Conservation (phyloP, 2,329 filamentous ascomycete genomes). For the Diaporthe citri region DNA sequence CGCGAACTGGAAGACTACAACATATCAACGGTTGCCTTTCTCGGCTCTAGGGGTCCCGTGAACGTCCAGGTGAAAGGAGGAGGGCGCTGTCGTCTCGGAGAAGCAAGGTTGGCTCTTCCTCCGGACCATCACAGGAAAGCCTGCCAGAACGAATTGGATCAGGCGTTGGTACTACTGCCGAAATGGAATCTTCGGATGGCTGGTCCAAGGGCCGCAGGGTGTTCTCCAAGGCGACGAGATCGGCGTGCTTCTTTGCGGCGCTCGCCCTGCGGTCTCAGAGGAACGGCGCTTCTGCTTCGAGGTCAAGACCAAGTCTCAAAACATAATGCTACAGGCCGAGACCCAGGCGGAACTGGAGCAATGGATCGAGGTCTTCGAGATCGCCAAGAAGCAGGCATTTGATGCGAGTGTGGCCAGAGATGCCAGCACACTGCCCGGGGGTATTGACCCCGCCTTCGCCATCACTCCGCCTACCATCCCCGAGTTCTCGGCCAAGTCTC, state of each 20-base stretch:
- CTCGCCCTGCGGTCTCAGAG: conserved; percentile 90
- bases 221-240: conserved; percentile 98
- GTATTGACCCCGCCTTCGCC: conserved; percentile 83
- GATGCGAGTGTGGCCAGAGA: conserved; percentile 75
- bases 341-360: conserved; percentile 92
- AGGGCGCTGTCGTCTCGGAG: conserved; percentile 70
- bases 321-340: conserved; percentile 90
- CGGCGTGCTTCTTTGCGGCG: conserved; percentile 92
- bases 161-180: conserved; percentile 96
- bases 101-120: conserved; percentile 97
- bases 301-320: conserved; percentile 96
- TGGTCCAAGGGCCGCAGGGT: conserved; percentile 85
- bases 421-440: conserved; percentile 59
- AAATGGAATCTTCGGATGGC: conserved; percentile 95
- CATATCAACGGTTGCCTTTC: conserved; percentile 87
- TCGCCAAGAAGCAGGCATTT: conserved; percentile 92
- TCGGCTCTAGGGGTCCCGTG: conserved; percentile 78
- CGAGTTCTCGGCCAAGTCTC: conserved; percentile 87
- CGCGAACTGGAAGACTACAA: conserved; percentile 95
- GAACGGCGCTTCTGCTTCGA: conserved; percentile 98
- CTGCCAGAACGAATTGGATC: conserved; percentile 89
- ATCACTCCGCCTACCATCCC: conserved; percentile 90
- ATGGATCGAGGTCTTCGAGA: conserved; percentile 94
- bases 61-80: conserved; percentile 68
- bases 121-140: conserved; percentile 85